phyloP scores from a whole-genome alignment of 2,329 filamentous ascomycete genomes.

The Hypocrella siamensis region DNA sequence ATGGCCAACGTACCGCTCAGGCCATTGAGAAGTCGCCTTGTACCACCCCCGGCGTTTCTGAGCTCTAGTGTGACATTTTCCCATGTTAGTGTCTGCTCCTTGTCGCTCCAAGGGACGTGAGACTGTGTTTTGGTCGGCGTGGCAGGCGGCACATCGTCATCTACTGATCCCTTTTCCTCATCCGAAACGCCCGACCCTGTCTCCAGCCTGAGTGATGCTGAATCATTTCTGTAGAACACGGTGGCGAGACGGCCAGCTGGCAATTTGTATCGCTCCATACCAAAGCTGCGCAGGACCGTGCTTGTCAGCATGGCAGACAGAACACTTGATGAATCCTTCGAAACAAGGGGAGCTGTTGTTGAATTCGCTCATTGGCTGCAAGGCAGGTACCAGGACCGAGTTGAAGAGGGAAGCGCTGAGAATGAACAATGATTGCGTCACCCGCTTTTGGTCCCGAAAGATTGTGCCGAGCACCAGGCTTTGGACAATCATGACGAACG shows the following conservation, averaged over 20 bases:
- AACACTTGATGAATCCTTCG: not conserved
- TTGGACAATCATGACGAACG: constrained; percentile 1
- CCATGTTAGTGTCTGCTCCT: not conserved
- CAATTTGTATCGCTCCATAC: no score
- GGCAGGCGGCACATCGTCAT: not conserved
- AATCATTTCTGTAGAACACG: not conserved
- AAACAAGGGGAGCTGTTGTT: not conserved
- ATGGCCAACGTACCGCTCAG: not conserved
- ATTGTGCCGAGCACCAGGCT: constrained; percentile 1
- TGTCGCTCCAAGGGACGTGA: not conserved
- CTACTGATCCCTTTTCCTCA: not conserved
- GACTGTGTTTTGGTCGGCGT: not conserved
- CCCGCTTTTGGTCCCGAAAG: constrained; percentile 1
- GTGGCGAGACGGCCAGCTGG: no score
- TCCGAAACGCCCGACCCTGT: not conserved
- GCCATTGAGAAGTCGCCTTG: not conserved
- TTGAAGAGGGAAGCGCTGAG: constrained; percentile 1
- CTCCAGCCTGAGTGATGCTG: not conserved
- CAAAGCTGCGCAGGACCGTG: no score
- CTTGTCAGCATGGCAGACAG: not conserved
- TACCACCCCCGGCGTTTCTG: not conserved
- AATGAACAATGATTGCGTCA: constrained; percentile 1
- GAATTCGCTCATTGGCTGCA: not conserved
- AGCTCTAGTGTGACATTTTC: not conserved
- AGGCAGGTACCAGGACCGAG: not conserved